phyloP scores from a whole-genome alignment of 805 yeast genomes.

The Yamadazyma akitaensis region DNA sequence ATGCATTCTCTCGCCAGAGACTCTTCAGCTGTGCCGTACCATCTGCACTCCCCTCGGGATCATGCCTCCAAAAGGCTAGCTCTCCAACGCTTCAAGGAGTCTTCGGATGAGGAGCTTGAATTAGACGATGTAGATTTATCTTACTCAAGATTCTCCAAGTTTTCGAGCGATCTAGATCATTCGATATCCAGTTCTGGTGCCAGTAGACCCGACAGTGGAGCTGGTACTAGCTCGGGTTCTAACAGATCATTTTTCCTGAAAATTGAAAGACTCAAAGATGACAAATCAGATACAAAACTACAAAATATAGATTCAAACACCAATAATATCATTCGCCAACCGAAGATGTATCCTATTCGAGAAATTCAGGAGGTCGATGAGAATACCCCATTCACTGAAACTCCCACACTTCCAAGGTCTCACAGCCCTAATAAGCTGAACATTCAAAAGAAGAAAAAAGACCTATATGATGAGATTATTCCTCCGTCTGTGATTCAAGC shows the following conservation, averaged over 20 bases:
- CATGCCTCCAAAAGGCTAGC: not conserved
- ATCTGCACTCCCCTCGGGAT: not conserved
- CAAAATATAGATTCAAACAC: not conserved
- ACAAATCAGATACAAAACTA: not conserved
- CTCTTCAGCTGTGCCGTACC: not conserved
- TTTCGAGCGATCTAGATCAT: constrained; percentile 5
- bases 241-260: constrained; percentile 17
- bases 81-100: constrained; percentile 3
- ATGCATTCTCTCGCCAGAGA: not conserved
- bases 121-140: constrained; percentile 33
- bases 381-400: not conserved
- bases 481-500: not conserved
- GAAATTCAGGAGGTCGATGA: not conserved
- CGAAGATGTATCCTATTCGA: constrained; percentile 9
- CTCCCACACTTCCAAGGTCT: not conserved
- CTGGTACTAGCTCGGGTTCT: not conserved
- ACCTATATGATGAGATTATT: not conserved
- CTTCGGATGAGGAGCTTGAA: constrained; percentile 16
- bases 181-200: not conserved
- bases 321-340: not conserved
- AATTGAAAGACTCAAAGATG: constrained; percentile 21
- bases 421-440: not conserved
- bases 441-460: not conserved
- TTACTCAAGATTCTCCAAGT: constrained; percentile 36
- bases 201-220: not conserved